A percentile compares a stretch with the other conserved stretches of the same genome.
Conservation (phyloP, 106 monocot species). For the Dactylorhiza incarnata region DNA sequence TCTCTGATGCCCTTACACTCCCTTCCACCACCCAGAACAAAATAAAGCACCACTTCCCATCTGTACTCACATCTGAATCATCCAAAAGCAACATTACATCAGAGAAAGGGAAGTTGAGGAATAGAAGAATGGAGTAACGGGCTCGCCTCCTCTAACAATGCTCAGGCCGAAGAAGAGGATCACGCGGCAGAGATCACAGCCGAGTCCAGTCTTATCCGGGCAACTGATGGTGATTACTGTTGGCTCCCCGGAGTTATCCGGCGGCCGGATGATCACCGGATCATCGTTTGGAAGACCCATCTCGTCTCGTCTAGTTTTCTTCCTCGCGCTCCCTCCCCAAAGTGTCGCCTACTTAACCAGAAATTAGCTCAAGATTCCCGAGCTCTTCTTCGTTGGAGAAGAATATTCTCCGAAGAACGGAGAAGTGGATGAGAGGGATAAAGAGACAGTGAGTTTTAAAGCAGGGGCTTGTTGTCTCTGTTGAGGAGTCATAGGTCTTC, state of each 20-base stretch:
- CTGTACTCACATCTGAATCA: constrained; percentile 38
- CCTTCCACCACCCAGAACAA: constrained; percentile 55
- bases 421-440: background rate
- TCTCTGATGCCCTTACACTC: background rate
- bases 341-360: background rate
- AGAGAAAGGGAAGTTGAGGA: background rate
- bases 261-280: constrained; percentile 39
- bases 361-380: background rate
- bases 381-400: background rate
- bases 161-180: constrained; percentile 67
- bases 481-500: background rate
- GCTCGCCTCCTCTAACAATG: constrained; percentile 50
- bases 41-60: constrained; percentile 61
- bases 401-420: background rate
- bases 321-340: background rate
- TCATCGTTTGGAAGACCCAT: constrained; percentile 53
- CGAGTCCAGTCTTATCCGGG: constrained; percentile 74
- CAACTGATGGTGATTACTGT: constrained; percentile 51
- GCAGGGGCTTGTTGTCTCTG: background rate
- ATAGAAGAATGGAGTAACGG: background rate
- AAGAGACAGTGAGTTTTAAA: background rate
- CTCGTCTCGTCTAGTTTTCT: background rate
- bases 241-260: constrained; percentile 45
- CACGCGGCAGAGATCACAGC: constrained; percentile 68
- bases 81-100: background rate